Evolutionary conservation across 805 yeast genomes (phyloP).

Genomic region (Tetrapisispora fleetii): DNA sequence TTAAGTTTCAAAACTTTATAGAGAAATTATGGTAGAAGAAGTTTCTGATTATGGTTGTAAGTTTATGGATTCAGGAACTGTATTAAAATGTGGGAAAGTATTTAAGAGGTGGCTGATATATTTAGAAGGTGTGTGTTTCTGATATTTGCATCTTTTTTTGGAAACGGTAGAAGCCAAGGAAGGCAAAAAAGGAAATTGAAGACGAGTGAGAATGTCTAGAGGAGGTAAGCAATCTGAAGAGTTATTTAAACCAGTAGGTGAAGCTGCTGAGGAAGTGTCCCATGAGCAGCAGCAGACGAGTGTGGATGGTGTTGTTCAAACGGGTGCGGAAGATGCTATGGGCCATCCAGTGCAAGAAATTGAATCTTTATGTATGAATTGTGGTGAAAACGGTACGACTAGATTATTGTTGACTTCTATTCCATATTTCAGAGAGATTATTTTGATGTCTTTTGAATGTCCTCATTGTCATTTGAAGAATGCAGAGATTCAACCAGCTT

Average conservation of each 20-base stretch:
- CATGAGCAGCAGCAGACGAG: conserved; percentile 22
- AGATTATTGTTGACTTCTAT: conserved; percentile 75
- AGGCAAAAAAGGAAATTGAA: not conserved
- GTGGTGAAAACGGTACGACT: conserved; percentile 78
- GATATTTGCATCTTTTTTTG: too few relatives aligned
- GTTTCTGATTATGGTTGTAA: too few relatives aligned
- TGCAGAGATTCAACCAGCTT: conserved; percentile 93
- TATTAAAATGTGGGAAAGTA: too few relatives aligned
- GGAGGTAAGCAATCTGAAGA: conserved; percentile 26
- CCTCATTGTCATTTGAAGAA: conserved; percentile 89
- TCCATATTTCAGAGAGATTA: conserved; percentile 85
- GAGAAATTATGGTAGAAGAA: too few relatives aligned
- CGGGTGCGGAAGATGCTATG: conserved; percentile 74
- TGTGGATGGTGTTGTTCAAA: conserved; percentile 40
- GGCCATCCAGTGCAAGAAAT: conserved; percentile 95
- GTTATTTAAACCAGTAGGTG: conserved; percentile 51
- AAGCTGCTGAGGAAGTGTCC: conserved; percentile 41
- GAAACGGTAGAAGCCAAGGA: too few relatives aligned
- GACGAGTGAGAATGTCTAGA: conserved; percentile 1
- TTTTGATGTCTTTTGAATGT: conserved; percentile 90
- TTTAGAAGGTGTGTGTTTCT: too few relatives aligned
- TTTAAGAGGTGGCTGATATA: too few relatives aligned
- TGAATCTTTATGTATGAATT: conserved; percentile 92
- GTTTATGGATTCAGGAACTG: too few relatives aligned
- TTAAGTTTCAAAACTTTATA: not conserved